These are phyloP conservation scores for Saccharomycopsis microspora DNA, from an alignment of 805 yeast species.

Conservation along the genomic window DNA sequence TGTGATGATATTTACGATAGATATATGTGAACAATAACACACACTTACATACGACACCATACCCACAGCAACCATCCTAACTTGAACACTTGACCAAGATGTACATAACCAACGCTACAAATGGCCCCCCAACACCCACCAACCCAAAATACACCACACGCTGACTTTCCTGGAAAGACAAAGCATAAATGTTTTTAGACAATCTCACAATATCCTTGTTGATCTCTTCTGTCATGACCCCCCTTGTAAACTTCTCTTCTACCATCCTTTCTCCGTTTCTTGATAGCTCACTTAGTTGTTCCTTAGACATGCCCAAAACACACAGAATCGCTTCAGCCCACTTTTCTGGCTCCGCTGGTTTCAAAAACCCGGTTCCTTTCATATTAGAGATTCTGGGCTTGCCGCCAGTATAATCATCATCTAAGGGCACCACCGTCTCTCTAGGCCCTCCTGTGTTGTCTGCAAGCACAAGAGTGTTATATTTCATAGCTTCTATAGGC, in stretches of 20 bases:
- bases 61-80: too few species aligned
- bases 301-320: slow-evolving; percentile 22
- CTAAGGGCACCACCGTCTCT: slow-evolving; percentile 44
- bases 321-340: slow-evolving; percentile 46
- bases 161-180: slow-evolving; percentile 8
- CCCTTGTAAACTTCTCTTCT: slow-evolving; percentile 24
- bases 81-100: too few species aligned
- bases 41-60: too few species aligned
- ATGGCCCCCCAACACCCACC: neutral
- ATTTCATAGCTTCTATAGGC: slow-evolving; percentile 89
- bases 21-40: too few species aligned
- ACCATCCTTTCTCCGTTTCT: slow-evolving; percentile 24
- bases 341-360: slow-evolving; percentile 31
- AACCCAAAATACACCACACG: slow-evolving; percentile 1
- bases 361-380: slow-evolving; percentile 55
- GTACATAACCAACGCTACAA: too few species aligned
- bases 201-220: slow-evolving; percentile 24
- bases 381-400: slow-evolving; percentile 3
- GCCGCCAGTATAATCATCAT: slow-evolving; percentile 20
- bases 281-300: slow-evolving; percentile 14
- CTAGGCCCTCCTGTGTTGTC: slow-evolving; percentile 87
- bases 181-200: neutral
- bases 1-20: too few species aligned
- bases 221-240: slow-evolving; percentile 28
- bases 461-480: slow-evolving; percentile 76